A percentile compares a stretch with the other conserved stretches of the same genome.
phyloP scores from a whole-genome alignment of 208 protist genomes.

The Acanthamoeba castellanii region DNA sequence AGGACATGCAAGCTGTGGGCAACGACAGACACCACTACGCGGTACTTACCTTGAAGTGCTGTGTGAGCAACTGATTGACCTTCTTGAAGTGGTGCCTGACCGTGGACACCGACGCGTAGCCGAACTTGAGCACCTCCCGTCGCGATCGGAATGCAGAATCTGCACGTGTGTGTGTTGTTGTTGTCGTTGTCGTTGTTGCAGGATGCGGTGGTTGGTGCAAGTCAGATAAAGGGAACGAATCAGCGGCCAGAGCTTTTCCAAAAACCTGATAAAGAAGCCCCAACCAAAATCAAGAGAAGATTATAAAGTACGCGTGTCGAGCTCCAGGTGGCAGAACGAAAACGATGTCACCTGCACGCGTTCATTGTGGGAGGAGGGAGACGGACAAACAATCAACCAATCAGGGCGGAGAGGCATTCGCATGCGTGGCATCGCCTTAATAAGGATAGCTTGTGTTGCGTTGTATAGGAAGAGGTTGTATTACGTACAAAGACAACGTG shows the following conservation, averaged over 20 bases:
- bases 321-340: slow-evolving; percentile 50
- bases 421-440: no score
- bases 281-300: not conserved
- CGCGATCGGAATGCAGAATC: slow-evolving; percentile 38
- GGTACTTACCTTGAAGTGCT: slow-evolving; percentile 7
- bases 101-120: slow-evolving; percentile 18
- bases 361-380: not conserved
- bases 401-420: no score
- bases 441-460: no score
- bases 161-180: not conserved
- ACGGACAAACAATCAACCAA: no score
- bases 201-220: no score
- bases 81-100: slow-evolving; percentile 61
- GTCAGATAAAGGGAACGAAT: no score
- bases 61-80: slow-evolving; percentile 26
- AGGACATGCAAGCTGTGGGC: not conserved
- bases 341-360: slow-evolving; percentile 58
- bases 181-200: no score
- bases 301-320: slow-evolving; percentile 17
- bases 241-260: no score
- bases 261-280: not conserved
- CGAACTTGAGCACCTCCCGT: slow-evolving; percentile 48
- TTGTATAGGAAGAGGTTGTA: no score
- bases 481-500: slow-evolving; percentile 63
- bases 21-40: not conserved